Conservation (phyloP, 2,329 filamentous ascomycete genomes). For the Alternaria triticimaculans region DNA sequence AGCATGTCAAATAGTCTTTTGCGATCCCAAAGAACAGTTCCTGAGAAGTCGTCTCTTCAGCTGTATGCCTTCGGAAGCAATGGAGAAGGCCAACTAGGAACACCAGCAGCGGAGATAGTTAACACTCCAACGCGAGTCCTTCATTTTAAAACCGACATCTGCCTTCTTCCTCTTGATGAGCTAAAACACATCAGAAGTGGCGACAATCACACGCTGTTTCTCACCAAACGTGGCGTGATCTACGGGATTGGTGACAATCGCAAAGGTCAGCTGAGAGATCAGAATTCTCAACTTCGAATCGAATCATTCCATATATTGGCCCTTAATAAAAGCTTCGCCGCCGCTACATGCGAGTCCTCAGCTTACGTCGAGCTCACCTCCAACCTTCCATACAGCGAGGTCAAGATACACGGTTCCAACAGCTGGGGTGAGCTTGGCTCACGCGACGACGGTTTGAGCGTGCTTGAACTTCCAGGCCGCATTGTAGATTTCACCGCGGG, state of each 20-base stretch:
- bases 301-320: slow-evolving; percentile 10
- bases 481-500: slow-evolving; percentile 72
- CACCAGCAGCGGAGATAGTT: slow-evolving; percentile 53
- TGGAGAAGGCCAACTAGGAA: slow-evolving; percentile 59
- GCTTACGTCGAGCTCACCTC: slow-evolving; percentile 25
- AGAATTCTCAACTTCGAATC: not conserved
- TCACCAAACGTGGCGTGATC: slow-evolving; percentile 62
- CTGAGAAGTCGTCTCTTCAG: slow-evolving; percentile 15
- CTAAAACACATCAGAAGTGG: slow-evolving; percentile 63
- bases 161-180: not conserved
- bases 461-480: slow-evolving; percentile 1
- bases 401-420: slow-evolving; percentile 21
- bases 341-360: slow-evolving; percentile 34
- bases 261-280: slow-evolving; percentile 53
- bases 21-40: too few relatives aligned
- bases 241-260: slow-evolving; percentile 70
- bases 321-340: slow-evolving; percentile 4
- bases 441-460: not conserved
- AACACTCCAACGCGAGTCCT: slow-evolving; percentile 21
- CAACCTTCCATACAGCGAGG: too few relatives aligned
- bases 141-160: not conserved
- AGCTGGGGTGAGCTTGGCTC: slow-evolving; percentile 38
- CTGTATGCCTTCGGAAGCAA: slow-evolving; percentile 61
- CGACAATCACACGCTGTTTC: slow-evolving; percentile 84
- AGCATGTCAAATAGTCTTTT: too few relatives aligned